phyloP scores from a whole-genome alignment of 2,329 filamentous ascomycete genomes.

The Exophiala lecanii-corni region DNA sequence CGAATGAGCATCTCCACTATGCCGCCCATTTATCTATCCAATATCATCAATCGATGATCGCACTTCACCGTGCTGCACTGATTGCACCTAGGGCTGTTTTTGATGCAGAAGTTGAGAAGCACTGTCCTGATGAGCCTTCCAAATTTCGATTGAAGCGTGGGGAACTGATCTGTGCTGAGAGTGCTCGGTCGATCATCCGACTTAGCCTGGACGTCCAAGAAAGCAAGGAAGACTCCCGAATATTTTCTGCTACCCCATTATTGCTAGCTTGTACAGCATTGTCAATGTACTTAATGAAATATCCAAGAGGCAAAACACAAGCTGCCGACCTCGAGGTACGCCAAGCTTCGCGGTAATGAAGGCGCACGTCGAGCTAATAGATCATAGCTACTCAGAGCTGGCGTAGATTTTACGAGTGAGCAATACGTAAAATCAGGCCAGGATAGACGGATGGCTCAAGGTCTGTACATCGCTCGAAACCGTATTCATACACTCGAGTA shows the following conservation, averaged over 20 bases:
- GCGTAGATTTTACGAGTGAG: too few relatives aligned
- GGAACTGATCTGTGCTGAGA: neutral
- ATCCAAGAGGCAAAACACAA: neutral
- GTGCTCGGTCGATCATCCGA: neutral
- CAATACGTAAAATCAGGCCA: too few relatives aligned
- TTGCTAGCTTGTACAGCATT: neutral
- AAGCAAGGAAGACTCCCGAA: neutral
- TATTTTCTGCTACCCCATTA: neutral
- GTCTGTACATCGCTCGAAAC: too few relatives aligned
- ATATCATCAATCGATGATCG: conserved; percentile 1
- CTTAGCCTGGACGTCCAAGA: neutral
- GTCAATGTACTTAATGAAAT: conserved; percentile 1
- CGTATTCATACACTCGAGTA: too few relatives aligned
- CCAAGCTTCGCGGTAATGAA: too few relatives aligned
- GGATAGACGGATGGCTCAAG: too few relatives aligned
- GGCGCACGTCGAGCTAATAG: too few relatives aligned
- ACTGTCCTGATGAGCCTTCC: neutral
- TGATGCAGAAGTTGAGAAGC: neutral
- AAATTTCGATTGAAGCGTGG: neutral
- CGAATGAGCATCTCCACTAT: neutral
- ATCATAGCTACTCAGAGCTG: too few relatives aligned
- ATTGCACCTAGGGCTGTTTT: neutral
- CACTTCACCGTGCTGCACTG: neutral
- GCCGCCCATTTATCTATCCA: neutral
- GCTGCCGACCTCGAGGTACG: neutral